Evolutionary conservation across 2,329 filamentous ascomycete genomes (phyloP), one percentile per base, ranked within the genome.

Genomic region (Colletotrichum shisoi): DNA sequence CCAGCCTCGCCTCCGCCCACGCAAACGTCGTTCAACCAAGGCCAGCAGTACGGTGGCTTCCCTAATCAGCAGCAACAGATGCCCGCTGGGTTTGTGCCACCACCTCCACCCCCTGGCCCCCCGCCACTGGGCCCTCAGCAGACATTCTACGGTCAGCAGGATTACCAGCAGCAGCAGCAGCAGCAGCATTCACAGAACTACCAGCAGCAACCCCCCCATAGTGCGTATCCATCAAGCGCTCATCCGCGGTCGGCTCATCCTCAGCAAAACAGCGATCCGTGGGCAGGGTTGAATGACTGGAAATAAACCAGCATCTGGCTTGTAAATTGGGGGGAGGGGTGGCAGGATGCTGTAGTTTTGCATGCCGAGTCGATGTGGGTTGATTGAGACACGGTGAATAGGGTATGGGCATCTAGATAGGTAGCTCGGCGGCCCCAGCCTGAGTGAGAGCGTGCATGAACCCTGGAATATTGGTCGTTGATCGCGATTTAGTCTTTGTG

Each of bases 121-220:
- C 87, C 87, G 8, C 87, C 87, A 1, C 73, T 89, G 71, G 86
- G 86, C 4, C 85, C 85, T 39, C 86, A 89, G 73, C 87, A 89
- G 75, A 89, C 85, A 11, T 83, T 87, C 70, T 85, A 87, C 70
- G 78, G 79, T 7, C 64, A 67, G 48, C 74, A 73, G 65, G 66
- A 75, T 37, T 75, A 76, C 51, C 76, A 75, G 62, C 71, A 75
- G 49, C 71, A 74, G 51, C 71, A 76, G 34, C 76, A 78, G 54
- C 74, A 76, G 12, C 76, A 76, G 53, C 70, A 70, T 21, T 63
- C 69, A n/a, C 60, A 65, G 71, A 74, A 48, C 67, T 77, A 72
- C 57, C 75, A 69, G 68, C 70, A 72, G 40, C 73, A 71, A 37
- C 72, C 72, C 45, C 71, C 69, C 68, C 71, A 77, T 75, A 48